Evolutionary conservation across 2,329 filamentous ascomycete genomes (phyloP), one percentile per base, ranked within the genome.

Genomic region (Sarocladiaceae sp.): DNA sequence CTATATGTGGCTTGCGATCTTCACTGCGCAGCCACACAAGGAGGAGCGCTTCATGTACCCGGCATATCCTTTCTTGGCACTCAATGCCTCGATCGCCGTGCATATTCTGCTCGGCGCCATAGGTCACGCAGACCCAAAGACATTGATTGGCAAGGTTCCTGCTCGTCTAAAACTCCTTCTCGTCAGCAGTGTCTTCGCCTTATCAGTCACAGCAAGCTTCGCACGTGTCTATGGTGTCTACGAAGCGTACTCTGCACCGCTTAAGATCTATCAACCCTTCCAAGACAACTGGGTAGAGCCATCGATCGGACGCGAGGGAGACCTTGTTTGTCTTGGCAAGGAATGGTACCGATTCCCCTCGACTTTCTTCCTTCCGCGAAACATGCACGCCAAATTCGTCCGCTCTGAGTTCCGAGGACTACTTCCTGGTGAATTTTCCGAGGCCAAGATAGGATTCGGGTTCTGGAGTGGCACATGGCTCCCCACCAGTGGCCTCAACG

Each of bases 11-110:
- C 79, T 99, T 25, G 81, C 72, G 3, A 94, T 97, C 56, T 97
- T 99, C 71, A 93, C 89, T 0, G 66, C 87, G 8, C 94, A 99
- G 65, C 90, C 94, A 15, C 94, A 99, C 72, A 99, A 99, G 64
- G 94, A 99, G 67, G 94, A 99, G 70, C 80, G 94, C 6, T 99
- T 99, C 74, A 97, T 99, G 92, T 99, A 96, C 63, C 94, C 94
- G 0, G 88, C 84, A 2, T 99, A 99, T 62, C 94, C 94, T 1
- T 90, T 93, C 57, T 76, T 99, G 33, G 87, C 88, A 0, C 76
- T 99, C 31, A 97, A 96, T 62, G 92, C 92, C 2, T 88, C 93
- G 8, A 80, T 97, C 51, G 82, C 89, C 3, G 73, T 95, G 31
- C 91, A 97, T 66, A 87, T 95, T 53, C 63, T 95, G 2, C 77